Percentiles rank a stretch among this genome's conserved stretches.
Evolutionary conservation across 345 rosid species (phyloP).

Genomic region (Cochlearia excelsa): DNA sequence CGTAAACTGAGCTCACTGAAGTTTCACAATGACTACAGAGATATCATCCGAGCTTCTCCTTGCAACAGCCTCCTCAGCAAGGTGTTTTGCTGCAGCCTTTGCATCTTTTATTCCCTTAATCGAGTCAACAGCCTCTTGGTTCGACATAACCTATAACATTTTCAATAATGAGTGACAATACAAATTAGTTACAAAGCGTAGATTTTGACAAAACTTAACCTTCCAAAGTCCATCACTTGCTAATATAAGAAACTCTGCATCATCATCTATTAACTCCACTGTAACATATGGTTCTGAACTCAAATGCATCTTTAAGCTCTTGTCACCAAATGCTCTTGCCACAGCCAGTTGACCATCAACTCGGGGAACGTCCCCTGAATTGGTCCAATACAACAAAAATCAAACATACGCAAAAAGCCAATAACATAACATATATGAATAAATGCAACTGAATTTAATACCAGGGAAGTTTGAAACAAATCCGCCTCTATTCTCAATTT

Average conservation of each 20-base stretch:
- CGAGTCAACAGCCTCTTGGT: constrained; percentile 78
- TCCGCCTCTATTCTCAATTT: constrained; percentile 79
- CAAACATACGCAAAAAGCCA: constrained; percentile 1
- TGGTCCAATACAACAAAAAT: constrained; percentile 2
- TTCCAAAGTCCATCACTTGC: constrained; percentile 97
- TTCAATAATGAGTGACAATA: constrained; percentile 14
- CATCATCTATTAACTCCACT: constrained; percentile 53
- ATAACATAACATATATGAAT: neutral
- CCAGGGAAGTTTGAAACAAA: constrained; percentile 89
- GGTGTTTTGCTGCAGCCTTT: constrained; percentile 74
- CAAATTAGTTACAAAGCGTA: constrained; percentile 7
- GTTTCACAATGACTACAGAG: constrained; percentile 75
- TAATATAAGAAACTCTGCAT: constrained; percentile 63
- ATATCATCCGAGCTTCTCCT: constrained; percentile 84
- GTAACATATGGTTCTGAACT: constrained; percentile 82
- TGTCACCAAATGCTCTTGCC: constrained; percentile 94
- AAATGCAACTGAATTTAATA: constrained; percentile 25
- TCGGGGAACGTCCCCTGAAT: constrained; percentile 83
- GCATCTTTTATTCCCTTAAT: constrained; percentile 71
- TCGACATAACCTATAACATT: constrained; percentile 66
- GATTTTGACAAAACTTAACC: constrained; percentile 41
- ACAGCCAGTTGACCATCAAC: constrained; percentile 95
- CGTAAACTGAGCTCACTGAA: constrained; percentile 39
- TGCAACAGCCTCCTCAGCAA: constrained; percentile 72
- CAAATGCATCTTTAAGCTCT: constrained; percentile 78